Evolutionary conservation across 2,329 filamentous ascomycete genomes (phyloP).

Genomic region (Neocatenulostroma microsporum): DNA sequence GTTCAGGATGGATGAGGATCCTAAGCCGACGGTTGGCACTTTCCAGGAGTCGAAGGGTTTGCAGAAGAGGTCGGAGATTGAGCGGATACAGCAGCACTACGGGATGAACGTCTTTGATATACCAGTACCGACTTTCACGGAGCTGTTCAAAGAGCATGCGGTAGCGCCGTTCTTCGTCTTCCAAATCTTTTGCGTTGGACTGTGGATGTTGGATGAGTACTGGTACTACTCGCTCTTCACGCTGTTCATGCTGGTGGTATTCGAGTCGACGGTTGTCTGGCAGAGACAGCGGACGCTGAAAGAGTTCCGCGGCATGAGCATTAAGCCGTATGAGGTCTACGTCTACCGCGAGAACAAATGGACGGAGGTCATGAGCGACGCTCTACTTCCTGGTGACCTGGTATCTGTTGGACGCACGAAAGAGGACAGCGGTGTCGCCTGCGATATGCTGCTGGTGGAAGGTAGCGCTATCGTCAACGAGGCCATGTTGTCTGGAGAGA

Average conservation of each 20-base stretch:
- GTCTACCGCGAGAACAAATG: conserved; percentile 83
- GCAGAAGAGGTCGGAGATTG: conserved; percentile 63
- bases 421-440: conserved; percentile 93
- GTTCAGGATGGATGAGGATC: conserved; percentile 77
- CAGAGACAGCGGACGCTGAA: conserved; percentile 91
- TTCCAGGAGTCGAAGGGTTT: conserved; percentile 80
- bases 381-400: conserved; percentile 84
- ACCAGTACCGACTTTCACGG: conserved; percentile 87
- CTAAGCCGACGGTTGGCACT: conserved; percentile 66
- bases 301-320: conserved; percentile 98
- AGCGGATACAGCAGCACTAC: conserved; percentile 82
- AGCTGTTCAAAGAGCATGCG: conserved; percentile 96
- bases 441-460: conserved; percentile 92
- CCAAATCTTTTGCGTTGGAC: conserved; percentile 94
- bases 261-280: conserved; percentile 99
- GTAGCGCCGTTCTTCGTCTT: conserved; percentile 99
- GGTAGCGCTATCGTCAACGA: conserved; percentile 97
- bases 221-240: conserved; percentile 99
- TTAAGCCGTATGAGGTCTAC: conserved; percentile 94
- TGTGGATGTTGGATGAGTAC: conserved; percentile 99
- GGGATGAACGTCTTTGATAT: conserved; percentile 96
- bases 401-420: conserved; percentile 89
- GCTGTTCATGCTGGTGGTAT: conserved; percentile 93
- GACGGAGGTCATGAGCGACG: conserved; percentile 82
- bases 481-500: conserved; percentile 97